A percentile compares a stretch with the other conserved stretches of the same genome.
These are phyloP conservation scores for Zygotorulaspora mrakii DNA, from an alignment of 1,139 yeast species.

Conservation along the genomic window DNA sequence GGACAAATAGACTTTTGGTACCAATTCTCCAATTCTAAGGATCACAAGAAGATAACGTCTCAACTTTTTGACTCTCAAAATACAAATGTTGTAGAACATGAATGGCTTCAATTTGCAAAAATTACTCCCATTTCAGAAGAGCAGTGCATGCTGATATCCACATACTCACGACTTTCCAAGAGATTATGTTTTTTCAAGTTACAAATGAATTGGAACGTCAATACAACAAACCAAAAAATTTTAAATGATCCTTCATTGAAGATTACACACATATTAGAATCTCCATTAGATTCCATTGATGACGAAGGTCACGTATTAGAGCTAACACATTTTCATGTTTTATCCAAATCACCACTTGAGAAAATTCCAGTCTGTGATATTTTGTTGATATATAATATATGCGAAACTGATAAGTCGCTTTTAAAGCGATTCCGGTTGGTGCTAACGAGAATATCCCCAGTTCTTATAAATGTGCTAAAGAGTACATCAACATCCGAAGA, in stretches of 20 bases:
- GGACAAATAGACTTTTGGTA: slow-evolving; percentile 39
- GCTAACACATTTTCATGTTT: slow-evolving; percentile 26
- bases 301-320: slow-evolving; percentile 25
- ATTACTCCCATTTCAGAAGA: slow-evolving; percentile 35
- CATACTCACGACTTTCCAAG: slow-evolving; percentile 29
- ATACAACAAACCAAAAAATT: slow-evolving; percentile 23
- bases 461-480: slow-evolving; percentile 23
- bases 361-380: slow-evolving; percentile 33
- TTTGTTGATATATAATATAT: slow-evolving; percentile 27
- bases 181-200: slow-evolving; percentile 32
- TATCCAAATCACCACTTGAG: slow-evolving; percentile 32
- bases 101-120: slow-evolving; percentile 34
- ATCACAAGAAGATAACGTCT: slow-evolving; percentile 35
- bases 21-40: slow-evolving; percentile 38
- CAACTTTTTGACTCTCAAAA: slow-evolving; percentile 27
- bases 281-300: slow-evolving; percentile 26
- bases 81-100: slow-evolving; percentile 30
- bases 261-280: slow-evolving; percentile 28
- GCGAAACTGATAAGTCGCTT: slow-evolving; percentile 27
- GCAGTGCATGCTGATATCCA: slow-evolving; percentile 32
- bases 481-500: slow-evolving; percentile 10
- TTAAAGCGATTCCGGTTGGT: slow-evolving; percentile 27
- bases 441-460: slow-evolving; percentile 19
- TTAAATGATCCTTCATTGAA: slow-evolving; percentile 34
- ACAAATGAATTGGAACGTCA: slow-evolving; percentile 35